These are phyloP conservation scores for Phytophthora rubi DNA, from an alignment of 352 stramenopile species.

Conservation along the genomic window DNA sequence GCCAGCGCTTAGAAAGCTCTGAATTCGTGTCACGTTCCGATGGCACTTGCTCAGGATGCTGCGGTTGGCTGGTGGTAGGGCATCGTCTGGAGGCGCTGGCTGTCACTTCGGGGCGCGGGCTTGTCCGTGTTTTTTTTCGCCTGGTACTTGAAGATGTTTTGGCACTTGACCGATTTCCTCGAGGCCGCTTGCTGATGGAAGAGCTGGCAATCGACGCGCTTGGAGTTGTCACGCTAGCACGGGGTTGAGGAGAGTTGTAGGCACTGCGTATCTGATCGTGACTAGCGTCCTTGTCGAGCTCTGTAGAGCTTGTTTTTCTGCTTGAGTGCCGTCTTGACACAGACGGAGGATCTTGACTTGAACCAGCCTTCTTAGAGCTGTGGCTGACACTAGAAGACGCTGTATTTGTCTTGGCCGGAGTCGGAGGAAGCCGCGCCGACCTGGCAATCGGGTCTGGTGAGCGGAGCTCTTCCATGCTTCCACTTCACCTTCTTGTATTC, in stretches of 20 bases:
- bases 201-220: background rate
- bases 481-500: too few relatives aligned
- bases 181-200: background rate
- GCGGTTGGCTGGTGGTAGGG: background rate
- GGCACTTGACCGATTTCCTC: background rate
- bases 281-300: background rate
- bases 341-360: too few relatives aligned
- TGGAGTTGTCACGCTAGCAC: background rate
- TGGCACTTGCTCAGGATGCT: background rate
- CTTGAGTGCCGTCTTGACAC: background rate
- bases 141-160: background rate
- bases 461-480: too few relatives aligned
- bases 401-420: too few relatives aligned
- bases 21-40: background rate
- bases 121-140: background rate
- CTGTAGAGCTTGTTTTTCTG: background rate
- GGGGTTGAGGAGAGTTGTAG: background rate
- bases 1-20: background rate
- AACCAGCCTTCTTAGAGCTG: too few relatives aligned
- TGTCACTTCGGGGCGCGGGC: background rate
- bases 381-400: too few relatives aligned
- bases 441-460: too few relatives aligned
- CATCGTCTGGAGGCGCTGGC: background rate
- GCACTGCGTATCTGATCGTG: background rate
- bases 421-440: too few relatives aligned